These are phyloP conservation scores for Pestalotiopsis sp. DNA, from an alignment of 2,329 filamentous ascomycete species.

Conservation along the genomic window DNA sequence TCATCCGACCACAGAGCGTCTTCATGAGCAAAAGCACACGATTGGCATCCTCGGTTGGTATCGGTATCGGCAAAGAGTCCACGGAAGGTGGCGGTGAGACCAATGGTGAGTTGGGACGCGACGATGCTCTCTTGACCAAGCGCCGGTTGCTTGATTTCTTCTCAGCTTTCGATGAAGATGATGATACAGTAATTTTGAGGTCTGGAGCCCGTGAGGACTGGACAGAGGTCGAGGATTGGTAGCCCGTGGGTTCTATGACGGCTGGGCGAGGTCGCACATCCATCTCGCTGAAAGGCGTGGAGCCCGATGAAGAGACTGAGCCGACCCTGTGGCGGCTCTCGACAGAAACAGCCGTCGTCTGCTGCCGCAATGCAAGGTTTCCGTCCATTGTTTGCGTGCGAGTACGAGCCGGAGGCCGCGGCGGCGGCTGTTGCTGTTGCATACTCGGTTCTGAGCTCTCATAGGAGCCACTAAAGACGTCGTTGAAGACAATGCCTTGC, in stretches of 20 bases:
- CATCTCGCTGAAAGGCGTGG: constrained; percentile 52
- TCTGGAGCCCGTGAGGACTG: constrained; percentile 36
- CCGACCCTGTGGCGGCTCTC: constrained; percentile 68
- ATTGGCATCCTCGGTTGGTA: constrained; percentile 69
- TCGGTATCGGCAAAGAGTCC: constrained; percentile 61
- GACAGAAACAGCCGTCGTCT: constrained; percentile 35
- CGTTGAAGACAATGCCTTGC: constrained; percentile 64
- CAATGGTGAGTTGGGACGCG: constrained; percentile 61
- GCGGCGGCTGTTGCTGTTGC: constrained; percentile 29
- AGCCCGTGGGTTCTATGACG: constrained; percentile 45
- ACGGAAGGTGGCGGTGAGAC: constrained; percentile 57
- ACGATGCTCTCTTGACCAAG: constrained; percentile 57
- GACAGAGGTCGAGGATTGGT: constrained; percentile 41
- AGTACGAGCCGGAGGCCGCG: constrained; percentile 45
- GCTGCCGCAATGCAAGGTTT: constrained; percentile 46
- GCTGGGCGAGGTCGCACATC: constrained; percentile 42
- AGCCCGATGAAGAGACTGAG: constrained; percentile 68
- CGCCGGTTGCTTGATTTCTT: constrained; percentile 53
- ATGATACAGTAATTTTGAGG: constrained; percentile 34
- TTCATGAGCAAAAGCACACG: constrained; percentile 78
- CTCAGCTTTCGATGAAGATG: constrained; percentile 36
- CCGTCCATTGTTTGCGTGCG: constrained; percentile 63
- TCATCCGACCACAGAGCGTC: constrained; percentile 77
- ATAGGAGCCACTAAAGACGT: constrained; percentile 53
- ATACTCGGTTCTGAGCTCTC: constrained; percentile 49